These are phyloP conservation scores for Trametes sp. DNA, from an alignment of 1,284 basidiomycete species.

Conservation along the genomic window DNA sequence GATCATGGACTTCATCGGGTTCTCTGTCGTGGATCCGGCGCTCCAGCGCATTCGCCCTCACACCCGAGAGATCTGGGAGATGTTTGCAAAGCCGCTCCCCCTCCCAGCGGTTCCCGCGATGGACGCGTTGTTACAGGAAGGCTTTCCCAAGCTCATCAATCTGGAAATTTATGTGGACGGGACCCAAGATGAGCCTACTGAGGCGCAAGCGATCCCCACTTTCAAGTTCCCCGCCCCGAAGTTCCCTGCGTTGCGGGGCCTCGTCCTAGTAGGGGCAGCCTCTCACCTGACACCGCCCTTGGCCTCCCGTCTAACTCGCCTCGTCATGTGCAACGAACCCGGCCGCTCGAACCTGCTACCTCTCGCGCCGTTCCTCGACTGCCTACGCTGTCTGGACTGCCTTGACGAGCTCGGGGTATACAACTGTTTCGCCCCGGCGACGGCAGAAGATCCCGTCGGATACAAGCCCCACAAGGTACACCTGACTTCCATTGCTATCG, in stretches of 20 bases:
- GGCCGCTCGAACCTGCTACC: background rate
- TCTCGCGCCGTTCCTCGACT: slow-evolving; percentile 5
- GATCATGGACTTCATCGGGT: background rate
- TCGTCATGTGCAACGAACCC: background rate
- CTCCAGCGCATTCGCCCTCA: background rate
- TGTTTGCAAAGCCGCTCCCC: background rate
- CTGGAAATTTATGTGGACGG: background rate
- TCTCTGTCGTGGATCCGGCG: background rate
- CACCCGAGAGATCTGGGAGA: background rate
- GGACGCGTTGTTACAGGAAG: background rate
- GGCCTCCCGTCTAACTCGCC: slow-evolving; percentile 2
- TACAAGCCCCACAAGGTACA: background rate
- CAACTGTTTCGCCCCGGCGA: slow-evolving; percentile 5
- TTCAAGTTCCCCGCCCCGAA: background rate
- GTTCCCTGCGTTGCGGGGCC: slow-evolving; percentile 3
- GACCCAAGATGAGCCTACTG: background rate
- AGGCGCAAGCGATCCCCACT: background rate
- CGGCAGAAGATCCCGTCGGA: background rate
- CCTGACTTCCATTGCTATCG: background rate
- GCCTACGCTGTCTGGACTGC: slow-evolving; percentile 2
- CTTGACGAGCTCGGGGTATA: slow-evolving; percentile 7
- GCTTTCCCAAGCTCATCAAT: slow-evolving; percentile 1
- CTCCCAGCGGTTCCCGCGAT: background rate
- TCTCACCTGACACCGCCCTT: background rate
- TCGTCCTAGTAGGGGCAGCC: background rate